A percentile compares a stretch with the other conserved stretches of the same genome.
Evolutionary conservation across 805 yeast species (phyloP).

Genomic region (Kluyveromyces starmeri): DNA sequence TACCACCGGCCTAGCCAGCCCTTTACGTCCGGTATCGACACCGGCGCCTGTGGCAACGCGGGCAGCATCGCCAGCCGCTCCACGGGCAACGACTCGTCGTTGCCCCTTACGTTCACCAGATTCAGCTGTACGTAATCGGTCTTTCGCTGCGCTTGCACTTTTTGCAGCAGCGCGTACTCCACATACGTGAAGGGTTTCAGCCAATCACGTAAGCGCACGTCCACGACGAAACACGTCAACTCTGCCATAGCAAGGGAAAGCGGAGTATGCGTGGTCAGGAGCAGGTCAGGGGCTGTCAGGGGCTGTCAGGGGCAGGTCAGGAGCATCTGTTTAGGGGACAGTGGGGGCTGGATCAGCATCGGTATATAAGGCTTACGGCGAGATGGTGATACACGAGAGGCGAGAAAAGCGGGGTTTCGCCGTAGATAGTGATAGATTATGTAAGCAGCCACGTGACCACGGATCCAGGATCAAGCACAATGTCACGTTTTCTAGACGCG

Average conservation of each 20-base stretch:
- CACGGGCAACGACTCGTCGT: constrained; percentile 16
- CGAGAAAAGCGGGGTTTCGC: too few relatives aligned
- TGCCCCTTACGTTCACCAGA: constrained; percentile 13
- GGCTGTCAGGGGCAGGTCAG: too few relatives aligned
- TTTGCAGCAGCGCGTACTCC: constrained; percentile 21
- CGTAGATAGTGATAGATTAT: too few relatives aligned
- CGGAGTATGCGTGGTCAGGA: too few relatives aligned
- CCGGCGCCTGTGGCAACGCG: constrained; percentile 16
- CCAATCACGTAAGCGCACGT: constrained; percentile 9
- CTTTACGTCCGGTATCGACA: constrained; percentile 10
- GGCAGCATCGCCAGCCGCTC: constrained; percentile 15
- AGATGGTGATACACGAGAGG: too few relatives aligned
- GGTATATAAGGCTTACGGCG: too few relatives aligned
- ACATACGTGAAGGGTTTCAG: constrained; percentile 14
- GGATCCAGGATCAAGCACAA: too few relatives aligned
- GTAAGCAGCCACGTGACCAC: too few relatives aligned
- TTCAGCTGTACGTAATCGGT: constrained; percentile 24
- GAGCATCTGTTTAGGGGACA: too few relatives aligned
- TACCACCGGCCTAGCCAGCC: constrained; percentile 9
- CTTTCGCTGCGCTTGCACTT: constrained; percentile 22
- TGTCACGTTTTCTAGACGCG: constrained; percentile 24
- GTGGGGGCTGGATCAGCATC: too few relatives aligned
- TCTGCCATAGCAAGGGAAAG: constrained; percentile 7
- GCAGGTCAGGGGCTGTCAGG: too few relatives aligned
- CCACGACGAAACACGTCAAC: constrained; percentile 21